phyloP scores from a whole-genome alignment of 2,329 filamentous ascomycete genomes.

The Fusarium robinianum region DNA sequence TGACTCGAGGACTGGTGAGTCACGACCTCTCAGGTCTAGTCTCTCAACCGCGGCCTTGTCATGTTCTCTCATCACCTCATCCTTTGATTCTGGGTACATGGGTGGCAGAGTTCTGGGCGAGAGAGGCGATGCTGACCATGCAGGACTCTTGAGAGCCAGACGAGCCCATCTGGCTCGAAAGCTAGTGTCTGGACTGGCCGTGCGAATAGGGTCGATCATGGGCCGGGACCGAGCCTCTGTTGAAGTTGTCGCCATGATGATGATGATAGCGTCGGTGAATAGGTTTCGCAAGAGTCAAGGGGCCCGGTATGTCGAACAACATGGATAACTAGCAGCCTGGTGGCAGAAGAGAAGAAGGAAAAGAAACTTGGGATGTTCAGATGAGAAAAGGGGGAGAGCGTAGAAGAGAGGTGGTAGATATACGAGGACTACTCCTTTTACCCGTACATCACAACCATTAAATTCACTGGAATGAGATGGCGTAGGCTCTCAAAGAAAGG shows the following conservation, averaged over 20 bases:
- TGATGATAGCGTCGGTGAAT: background rate
- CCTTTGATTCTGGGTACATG: slow-evolving; percentile 23
- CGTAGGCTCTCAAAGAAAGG: slow-evolving; percentile 19
- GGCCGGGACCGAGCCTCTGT: slow-evolving; percentile 26
- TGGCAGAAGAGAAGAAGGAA: background rate
- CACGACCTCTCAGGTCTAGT: slow-evolving; percentile 13
- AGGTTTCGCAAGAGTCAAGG: too few relatives aligned
- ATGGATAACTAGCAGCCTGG: background rate
- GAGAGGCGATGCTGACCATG: slow-evolving; percentile 28
- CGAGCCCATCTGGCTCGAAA: slow-evolving; percentile 15
- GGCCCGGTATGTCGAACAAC: too few relatives aligned
- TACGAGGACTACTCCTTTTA: slow-evolving; percentile 4
- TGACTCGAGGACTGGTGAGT: slow-evolving; percentile 10
- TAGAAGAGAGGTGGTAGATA: slow-evolving; percentile 1
- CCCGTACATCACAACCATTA: slow-evolving; percentile 11
- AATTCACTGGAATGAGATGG: slow-evolving; percentile 31
- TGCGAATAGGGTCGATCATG: slow-evolving; percentile 32
- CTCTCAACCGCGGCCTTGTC: slow-evolving; percentile 25
- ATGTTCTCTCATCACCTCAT: slow-evolving; percentile 22
- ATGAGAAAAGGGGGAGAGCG: too few relatives aligned
- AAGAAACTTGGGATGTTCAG: too few relatives aligned
- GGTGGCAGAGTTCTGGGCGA: slow-evolving; percentile 27
- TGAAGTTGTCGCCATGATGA: slow-evolving; percentile 24
- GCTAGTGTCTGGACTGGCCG: slow-evolving; percentile 20
- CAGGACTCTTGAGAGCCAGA: slow-evolving; percentile 28